Conservation (phyloP, 257 asterid genomes). For the Mentha longifolia region DNA sequence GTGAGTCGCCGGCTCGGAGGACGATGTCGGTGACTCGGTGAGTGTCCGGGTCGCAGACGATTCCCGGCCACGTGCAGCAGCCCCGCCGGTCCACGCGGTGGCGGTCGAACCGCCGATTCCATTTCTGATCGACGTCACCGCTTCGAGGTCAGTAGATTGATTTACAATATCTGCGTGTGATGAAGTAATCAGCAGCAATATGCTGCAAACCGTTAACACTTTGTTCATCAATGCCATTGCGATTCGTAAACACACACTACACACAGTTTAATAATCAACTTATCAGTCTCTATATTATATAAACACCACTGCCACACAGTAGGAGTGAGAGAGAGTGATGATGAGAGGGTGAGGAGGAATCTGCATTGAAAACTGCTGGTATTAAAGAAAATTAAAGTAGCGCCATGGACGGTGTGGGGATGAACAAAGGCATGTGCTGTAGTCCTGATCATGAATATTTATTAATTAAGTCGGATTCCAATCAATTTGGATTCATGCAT, state of each 20-base stretch:
- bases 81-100: slow-evolving; percentile 56
- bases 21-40: slow-evolving; percentile 65
- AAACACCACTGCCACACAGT: not conserved
- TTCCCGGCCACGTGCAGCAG: slow-evolving; percentile 63
- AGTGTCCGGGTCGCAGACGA: slow-evolving; percentile 60
- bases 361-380: slow-evolving; percentile 33
- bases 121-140: slow-evolving; percentile 50
- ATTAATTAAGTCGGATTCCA: not conserved
- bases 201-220: slow-evolving; percentile 25
- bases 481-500: not conserved
- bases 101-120: slow-evolving; percentile 45
- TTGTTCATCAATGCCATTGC: slow-evolving; percentile 19
- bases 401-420: slow-evolving; percentile 35
- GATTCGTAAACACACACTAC: not conserved
- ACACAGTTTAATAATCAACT: not conserved
- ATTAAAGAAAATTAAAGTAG: slow-evolving; percentile 13
- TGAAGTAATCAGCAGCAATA: slow-evolving; percentile 28
- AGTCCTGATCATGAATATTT: not conserved
- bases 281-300: too few relatives aligned
- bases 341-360: slow-evolving; percentile 38
- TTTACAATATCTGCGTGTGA: slow-evolving; percentile 5
- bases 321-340: slow-evolving; percentile 5
- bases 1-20: slow-evolving; percentile 59
- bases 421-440: slow-evolving; percentile 38
- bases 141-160: slow-evolving; percentile 47